Conservation (phyloP, 148 eudicot genomes). For the Chenopodium quinoa region DNA sequence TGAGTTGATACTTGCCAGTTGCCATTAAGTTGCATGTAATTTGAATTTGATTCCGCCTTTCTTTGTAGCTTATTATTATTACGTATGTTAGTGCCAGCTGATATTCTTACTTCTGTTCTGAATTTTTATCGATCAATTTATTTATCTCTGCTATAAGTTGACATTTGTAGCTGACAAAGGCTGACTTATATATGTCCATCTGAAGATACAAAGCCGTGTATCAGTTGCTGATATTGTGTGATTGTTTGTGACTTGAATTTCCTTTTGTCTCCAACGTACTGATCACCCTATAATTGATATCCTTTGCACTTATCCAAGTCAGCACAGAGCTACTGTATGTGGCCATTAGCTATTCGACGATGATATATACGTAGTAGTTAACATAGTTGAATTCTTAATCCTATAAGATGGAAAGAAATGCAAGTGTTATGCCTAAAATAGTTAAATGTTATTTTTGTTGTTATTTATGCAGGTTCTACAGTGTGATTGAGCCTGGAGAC, state of each 20-base stretch:
- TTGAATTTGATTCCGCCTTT: background rate
- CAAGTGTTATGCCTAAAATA: background rate
- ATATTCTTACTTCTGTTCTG: background rate
- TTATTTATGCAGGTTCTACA: conserved; percentile 55
- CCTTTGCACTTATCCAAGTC: background rate
- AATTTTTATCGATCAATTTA: background rate
- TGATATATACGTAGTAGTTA: background rate
- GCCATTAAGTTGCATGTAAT: background rate
- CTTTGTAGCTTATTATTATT: background rate
- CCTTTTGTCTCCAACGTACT: background rate
- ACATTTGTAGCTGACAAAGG: background rate
- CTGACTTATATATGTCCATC: background rate
- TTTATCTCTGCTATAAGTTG: background rate
- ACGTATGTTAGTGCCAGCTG: background rate
- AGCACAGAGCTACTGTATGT: background rate
- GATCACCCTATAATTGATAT: background rate
- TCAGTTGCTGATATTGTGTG: background rate
- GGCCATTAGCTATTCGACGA: background rate
- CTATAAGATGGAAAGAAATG: background rate
- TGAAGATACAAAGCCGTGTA: background rate
- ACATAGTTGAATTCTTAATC: background rate
- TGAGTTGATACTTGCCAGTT: background rate
- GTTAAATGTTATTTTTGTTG: conserved; percentile 3
- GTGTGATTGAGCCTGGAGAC: conserved; percentile 89
- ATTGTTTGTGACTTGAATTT: background rate